Conservation (phyloP, 352 stramenopile species). For the Pythium chondricola region DNA sequence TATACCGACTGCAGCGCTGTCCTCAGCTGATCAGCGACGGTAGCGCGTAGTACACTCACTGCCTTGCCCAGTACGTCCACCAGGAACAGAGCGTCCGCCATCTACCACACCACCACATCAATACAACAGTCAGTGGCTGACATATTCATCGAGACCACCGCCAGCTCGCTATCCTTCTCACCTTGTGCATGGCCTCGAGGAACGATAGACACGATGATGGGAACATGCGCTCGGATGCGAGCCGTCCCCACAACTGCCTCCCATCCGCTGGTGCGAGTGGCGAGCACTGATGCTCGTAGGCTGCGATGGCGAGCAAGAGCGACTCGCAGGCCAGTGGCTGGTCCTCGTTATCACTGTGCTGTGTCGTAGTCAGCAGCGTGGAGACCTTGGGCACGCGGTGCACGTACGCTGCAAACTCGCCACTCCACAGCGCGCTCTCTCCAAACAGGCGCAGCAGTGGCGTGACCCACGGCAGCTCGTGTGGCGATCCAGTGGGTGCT, state of each 20-base stretch:
- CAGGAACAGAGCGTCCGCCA: constrained; percentile 15
- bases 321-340: constrained; percentile 25
- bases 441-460: constrained; percentile 42
- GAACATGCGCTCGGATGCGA: constrained; percentile 11
- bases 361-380: constrained; percentile 22
- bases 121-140: background rate
- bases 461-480: constrained; percentile 26
- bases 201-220: constrained; percentile 7
- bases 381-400: constrained; percentile 33
- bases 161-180: background rate
- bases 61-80: constrained; percentile 13
- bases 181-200: constrained; percentile 17
- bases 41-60: constrained; percentile 1
- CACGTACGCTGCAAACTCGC: constrained; percentile 34
- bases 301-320: constrained; percentile 29
- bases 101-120: constrained; percentile 1
- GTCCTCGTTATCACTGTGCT: constrained; percentile 1
- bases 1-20: constrained; percentile 10
- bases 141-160: background rate
- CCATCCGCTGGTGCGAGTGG: background rate
- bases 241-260: background rate
- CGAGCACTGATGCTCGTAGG: constrained; percentile 34
- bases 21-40: constrained; percentile 3
- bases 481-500: background rate
- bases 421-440: constrained; percentile 46